phyloP scores from a whole-genome alignment of 345 rosid genomes.

The Laguncularia racemosa region DNA sequence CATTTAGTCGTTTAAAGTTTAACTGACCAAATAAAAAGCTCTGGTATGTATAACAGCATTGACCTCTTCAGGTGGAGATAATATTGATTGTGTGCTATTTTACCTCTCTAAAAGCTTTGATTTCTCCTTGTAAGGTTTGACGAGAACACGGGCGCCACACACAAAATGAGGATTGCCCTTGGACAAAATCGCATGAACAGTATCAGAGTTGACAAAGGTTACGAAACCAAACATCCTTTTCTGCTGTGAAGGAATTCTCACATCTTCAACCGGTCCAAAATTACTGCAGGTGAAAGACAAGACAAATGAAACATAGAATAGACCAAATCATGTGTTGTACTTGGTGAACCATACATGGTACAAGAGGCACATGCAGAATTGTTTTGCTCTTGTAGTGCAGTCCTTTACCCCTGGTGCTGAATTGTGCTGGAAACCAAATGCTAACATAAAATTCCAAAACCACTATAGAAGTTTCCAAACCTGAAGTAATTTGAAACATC shows the following conservation, averaged over 20 bases:
- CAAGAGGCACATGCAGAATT: too few relatives aligned
- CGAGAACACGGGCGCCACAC: constrained; percentile 66
- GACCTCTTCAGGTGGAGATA: too few relatives aligned
- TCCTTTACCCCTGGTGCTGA: too few relatives aligned
- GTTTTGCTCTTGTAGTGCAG: too few relatives aligned
- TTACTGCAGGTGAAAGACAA: constrained; percentile 22
- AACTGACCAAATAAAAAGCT: too few relatives aligned
- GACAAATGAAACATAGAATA: neutral
- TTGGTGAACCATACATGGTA: too few relatives aligned
- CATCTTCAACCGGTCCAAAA: constrained; percentile 62
- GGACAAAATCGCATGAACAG: constrained; percentile 45
- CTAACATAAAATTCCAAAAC: too few relatives aligned
- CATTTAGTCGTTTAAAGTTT: too few relatives aligned
- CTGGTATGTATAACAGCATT: too few relatives aligned
- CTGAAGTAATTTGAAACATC: constrained; percentile 61
- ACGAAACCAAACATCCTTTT: constrained; percentile 72
- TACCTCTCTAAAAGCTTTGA: constrained; percentile 54
- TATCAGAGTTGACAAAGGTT: constrained; percentile 46
- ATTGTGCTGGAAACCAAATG: too few relatives aligned
- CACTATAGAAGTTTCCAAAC: constrained; percentile 9
- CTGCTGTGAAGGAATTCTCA: constrained; percentile 65
- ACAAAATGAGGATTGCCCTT: constrained; percentile 71
- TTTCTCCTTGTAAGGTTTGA: constrained; percentile 66
- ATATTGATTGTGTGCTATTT: neutral
- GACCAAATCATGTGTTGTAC: too few relatives aligned